Evolutionary conservation across 306 rosid genomes (phyloP).

Genomic region (Herpetospermum pedunculosum): DNA sequence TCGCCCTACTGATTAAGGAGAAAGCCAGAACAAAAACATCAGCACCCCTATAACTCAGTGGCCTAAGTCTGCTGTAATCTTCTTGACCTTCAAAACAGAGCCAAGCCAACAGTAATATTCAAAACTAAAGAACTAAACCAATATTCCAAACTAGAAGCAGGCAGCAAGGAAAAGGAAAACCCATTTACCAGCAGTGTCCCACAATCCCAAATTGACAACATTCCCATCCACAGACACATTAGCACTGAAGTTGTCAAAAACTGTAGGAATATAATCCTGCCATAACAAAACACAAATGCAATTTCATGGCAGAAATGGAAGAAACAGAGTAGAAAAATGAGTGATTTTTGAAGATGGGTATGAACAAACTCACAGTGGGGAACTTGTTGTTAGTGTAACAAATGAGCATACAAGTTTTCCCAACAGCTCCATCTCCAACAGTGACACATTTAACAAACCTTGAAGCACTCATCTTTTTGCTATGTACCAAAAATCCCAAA

Average conservation of each 20-base stretch:
- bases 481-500: background rate
- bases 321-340: background rate
- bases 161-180: background rate
- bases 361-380: conserved; percentile 54
- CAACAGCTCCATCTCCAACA: conserved; percentile 99
- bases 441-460: conserved; percentile 98
- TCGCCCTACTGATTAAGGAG: conserved; percentile 83
- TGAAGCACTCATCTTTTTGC: conserved; percentile 67
- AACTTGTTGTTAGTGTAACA: conserved; percentile 98
- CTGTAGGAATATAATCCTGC: conserved; percentile 93
- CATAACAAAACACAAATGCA: background rate
- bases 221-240: conserved; percentile 92
- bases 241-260: conserved; percentile 94
- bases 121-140: conserved; percentile 1
- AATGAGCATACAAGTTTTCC: conserved; percentile 96
- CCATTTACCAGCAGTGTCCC: conserved; percentile 94
- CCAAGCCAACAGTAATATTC: too few relatives aligned
- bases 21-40: conserved; percentile 85
- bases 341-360: conserved; percentile 9
- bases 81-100: conserved; percentile 64
- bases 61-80: conserved; percentile 96
- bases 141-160: background rate
- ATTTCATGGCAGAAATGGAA: conserved; percentile 8
- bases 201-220: conserved; percentile 83
- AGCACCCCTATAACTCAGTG: conserved; percentile 95